phyloP scores from a whole-genome alignment of 2,329 filamentous ascomycete genomes.

The Nemania sp. region DNA sequence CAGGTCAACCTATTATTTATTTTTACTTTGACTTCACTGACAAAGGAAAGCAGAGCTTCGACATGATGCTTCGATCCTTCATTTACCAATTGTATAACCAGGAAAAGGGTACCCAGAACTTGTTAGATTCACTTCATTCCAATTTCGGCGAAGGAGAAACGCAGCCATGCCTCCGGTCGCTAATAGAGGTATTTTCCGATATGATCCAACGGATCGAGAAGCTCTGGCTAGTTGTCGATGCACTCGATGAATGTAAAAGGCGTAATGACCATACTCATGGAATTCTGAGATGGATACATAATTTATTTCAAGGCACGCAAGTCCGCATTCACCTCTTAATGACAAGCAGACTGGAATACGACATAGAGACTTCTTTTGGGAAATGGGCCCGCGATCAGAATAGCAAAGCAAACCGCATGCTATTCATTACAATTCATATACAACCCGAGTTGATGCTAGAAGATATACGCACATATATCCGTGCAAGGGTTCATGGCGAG shows the following conservation, averaged over 20 bases:
- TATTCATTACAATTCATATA: constrained; percentile 32
- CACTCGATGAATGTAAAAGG: constrained; percentile 36
- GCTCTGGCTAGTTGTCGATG: constrained; percentile 37
- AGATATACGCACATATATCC: constrained; percentile 37
- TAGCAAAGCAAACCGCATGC: no score
- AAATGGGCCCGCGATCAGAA: constrained; percentile 13
- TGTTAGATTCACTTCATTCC: constrained; percentile 27
- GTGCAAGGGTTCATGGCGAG: constrained; percentile 24
- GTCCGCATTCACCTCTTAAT: constrained; percentile 25
- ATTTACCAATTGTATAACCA: constrained; percentile 40
- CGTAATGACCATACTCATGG: constrained; percentile 3
- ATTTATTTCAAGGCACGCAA: background rate
- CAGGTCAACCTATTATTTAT: constrained; percentile 28
- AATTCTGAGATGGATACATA: constrained; percentile 23
- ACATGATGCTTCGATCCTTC: constrained; percentile 43
- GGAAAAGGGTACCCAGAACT: constrained; percentile 13
- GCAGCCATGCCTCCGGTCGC: background rate
- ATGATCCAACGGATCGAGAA: constrained; percentile 28
- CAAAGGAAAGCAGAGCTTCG: constrained; percentile 39
- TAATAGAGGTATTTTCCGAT: background rate
- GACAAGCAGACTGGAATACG: constrained; percentile 34
- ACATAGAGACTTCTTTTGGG: constrained; percentile 29
- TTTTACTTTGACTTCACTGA: constrained; percentile 48
- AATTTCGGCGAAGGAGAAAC: background rate
- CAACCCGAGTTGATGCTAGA: constrained; percentile 25